Base-by-base conservation (phyloP, 1,284 basidiomycete genomes). In the Megacollybia platyphylla region DNA sequence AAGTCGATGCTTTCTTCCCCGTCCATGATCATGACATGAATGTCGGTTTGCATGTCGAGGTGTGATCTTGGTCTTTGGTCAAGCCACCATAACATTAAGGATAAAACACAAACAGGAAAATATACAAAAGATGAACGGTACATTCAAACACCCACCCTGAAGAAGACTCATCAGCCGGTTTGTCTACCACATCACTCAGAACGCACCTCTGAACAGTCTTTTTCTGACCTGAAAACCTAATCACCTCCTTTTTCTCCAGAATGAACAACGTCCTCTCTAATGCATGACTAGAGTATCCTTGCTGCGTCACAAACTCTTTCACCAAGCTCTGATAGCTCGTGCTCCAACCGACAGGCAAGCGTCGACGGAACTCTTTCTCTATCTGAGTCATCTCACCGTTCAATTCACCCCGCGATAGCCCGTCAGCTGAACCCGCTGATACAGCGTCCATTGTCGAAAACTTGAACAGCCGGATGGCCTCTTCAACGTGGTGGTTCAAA, bases 361-460 rank as follows among this genome's bases (percentile, higher is more conserved):
- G 67, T 49, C 91, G 65, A 47, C 84, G 69, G 43, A 99, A 71
- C 59, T 98, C 96, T 54, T 83, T 82, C 62, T 98, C 96, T 51
- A 99, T 93, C 52, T 78, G 75, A 43, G 73, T 70, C 70, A 97
- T 93, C 66, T 98, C 96, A 48, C 93, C 92, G 58, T 94, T 92
- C 24, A 98, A 65, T 56, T 94, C 90, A 4, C 87, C 83, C 39
- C 93, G 79, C 10, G 90, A 91, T 53, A 98, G 73, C 1, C 96
- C 96, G 52, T 97, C 94, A 5, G 89, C 83, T 30, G 82, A 81
- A 36, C 87, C 89, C 4, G 93, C 91, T 20, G 90, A 88, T 20
- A 98, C 93, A 18, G 96, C 96, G 60, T 98, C 91, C 94, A 98
- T 97, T 1, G 96, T 99, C 11, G 92, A 97, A 63, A 85, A 96